Evolutionary conservation across 78 protist species (phyloP).

Genomic region (Dictyostelium firmibasis): DNA sequence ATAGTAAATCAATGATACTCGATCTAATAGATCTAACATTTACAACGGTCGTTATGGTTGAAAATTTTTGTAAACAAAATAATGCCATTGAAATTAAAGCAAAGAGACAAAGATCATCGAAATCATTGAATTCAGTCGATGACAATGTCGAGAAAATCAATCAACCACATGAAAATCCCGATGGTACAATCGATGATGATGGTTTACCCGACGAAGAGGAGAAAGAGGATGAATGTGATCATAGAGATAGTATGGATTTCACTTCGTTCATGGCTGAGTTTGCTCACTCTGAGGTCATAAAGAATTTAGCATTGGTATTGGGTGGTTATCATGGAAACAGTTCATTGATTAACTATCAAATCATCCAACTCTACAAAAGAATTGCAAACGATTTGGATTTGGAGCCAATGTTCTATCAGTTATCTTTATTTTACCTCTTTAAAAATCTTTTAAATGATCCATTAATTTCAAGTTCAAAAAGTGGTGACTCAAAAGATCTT

Average conservation of each 20-base stretch:
- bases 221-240: slow-evolving; percentile 11
- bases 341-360: neutral
- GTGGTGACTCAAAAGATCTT: neutral
- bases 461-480: neutral
- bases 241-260: neutral
- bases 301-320: slow-evolving; percentile 8
- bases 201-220: neutral
- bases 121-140: neutral
- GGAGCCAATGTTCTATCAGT: slow-evolving; percentile 39
- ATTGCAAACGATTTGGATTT: slow-evolving; percentile 2
- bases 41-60: slow-evolving; percentile 41
- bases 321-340: slow-evolving; percentile 21
- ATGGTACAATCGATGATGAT: neutral
- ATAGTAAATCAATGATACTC: neutral
- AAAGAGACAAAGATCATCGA: neutral
- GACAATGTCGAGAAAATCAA: neutral
- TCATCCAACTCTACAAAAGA: neutral
- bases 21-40: slow-evolving; percentile 10
- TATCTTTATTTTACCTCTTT: slow-evolving; percentile 41
- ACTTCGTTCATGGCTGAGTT: neutral
- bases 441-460: slow-evolving; percentile 35
- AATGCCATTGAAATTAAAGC: neutral
- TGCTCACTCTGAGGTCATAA: slow-evolving; percentile 34
- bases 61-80: slow-evolving; percentile 4
- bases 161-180: neutral